A percentile compares a stretch with the other conserved stretches of the same genome.
These are phyloP conservation scores for Metarhizium sp. DNA, from an alignment of 2,329 filamentous ascomycete species.

Conservation along the genomic window DNA sequence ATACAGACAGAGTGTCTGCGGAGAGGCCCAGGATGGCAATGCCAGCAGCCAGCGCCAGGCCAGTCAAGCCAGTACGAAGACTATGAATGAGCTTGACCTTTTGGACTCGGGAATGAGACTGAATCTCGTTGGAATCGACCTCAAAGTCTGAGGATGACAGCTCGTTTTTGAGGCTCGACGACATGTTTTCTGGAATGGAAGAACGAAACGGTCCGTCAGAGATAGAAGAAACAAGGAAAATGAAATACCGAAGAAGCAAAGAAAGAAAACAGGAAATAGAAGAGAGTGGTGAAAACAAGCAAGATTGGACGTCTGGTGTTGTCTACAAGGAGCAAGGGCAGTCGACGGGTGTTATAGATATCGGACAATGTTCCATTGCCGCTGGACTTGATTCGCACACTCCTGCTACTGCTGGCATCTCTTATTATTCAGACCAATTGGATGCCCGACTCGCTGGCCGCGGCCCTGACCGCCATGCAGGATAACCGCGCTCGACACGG, in stretches of 20 bases:
- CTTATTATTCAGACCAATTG: not conserved
- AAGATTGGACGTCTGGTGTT: not conserved
- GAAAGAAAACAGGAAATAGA: not conserved
- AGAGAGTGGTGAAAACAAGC: constrained; percentile 6
- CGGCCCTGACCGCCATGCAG: constrained; percentile 11
- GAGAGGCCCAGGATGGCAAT: constrained; percentile 45
- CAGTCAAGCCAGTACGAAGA: constrained; percentile 36
- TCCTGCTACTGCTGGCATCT: not conserved
- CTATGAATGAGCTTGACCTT: constrained; percentile 32
- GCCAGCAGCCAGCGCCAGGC: constrained; percentile 39
- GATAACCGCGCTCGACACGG: constrained; percentile 13
- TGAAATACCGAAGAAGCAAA: not conserved
- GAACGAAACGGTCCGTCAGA: not conserved
- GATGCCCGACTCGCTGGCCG: not conserved
- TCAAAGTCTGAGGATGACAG: constrained; percentile 39
- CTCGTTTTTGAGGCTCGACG: constrained; percentile 26
- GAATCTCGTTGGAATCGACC: constrained; percentile 28
- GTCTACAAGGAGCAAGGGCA: not conserved
- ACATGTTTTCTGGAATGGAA: constrained; percentile 12
- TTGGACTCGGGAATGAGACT: constrained; percentile 28
- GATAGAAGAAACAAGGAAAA: not conserved
- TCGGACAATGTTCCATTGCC: not conserved
- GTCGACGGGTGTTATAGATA: constrained; percentile 1
- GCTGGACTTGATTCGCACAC: not conserved
- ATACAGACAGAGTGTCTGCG: constrained; percentile 44